Percentiles rank a stretch among this genome's conserved stretches.
phyloP scores from a whole-genome alignment of 2,329 filamentous ascomycete genomes.

The Colletotrichum tabaci region DNA sequence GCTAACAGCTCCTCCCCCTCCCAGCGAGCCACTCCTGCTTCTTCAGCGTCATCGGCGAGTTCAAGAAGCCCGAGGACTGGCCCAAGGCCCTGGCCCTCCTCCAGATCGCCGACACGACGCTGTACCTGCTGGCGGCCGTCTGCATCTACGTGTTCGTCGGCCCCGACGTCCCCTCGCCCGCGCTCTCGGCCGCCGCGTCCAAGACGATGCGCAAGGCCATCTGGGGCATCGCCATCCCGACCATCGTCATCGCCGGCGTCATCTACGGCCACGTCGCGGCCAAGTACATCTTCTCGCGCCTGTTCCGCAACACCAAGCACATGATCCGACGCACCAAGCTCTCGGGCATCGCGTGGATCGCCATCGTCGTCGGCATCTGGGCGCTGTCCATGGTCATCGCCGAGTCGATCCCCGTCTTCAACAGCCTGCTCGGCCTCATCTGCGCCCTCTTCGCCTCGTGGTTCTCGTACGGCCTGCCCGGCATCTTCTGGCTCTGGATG shows the following conservation, averaged over 20 bases:
- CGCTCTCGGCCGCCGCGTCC: constrained; percentile 72
- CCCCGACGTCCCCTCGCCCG: constrained; percentile 73
- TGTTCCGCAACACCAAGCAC: constrained; percentile 73
- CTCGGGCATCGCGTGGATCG: constrained; percentile 71
- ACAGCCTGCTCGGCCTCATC: constrained; percentile 74
- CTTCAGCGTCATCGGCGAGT: constrained; percentile 76
- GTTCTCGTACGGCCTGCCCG: constrained; percentile 72
- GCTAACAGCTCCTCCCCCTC: background rate
- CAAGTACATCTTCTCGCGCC: constrained; percentile 76
- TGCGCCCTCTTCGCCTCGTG: constrained; percentile 75
- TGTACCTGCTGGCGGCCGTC: constrained; percentile 76
- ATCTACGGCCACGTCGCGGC: constrained; percentile 78
- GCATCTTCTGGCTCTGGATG: constrained; percentile 64
- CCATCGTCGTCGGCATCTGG: constrained; percentile 70
- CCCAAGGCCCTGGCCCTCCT: constrained; percentile 64
- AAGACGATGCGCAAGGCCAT: constrained; percentile 72
- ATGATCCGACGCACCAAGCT: constrained; percentile 65
- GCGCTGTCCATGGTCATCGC: constrained; percentile 77
- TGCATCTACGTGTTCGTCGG: constrained; percentile 80
- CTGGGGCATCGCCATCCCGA: constrained; percentile 78
- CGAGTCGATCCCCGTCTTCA: constrained; percentile 79
- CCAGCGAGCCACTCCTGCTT: constrained; percentile 74
- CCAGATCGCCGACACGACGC: constrained; percentile 69
- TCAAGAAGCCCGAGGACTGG: constrained; percentile 73
- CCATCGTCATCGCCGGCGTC: constrained; percentile 79